A percentile compares a stretch with the other conserved stretches of the same genome.
Conservation (phyloP, 495 filamentous ascomycete species). For the Lepidopterella palustris region DNA sequence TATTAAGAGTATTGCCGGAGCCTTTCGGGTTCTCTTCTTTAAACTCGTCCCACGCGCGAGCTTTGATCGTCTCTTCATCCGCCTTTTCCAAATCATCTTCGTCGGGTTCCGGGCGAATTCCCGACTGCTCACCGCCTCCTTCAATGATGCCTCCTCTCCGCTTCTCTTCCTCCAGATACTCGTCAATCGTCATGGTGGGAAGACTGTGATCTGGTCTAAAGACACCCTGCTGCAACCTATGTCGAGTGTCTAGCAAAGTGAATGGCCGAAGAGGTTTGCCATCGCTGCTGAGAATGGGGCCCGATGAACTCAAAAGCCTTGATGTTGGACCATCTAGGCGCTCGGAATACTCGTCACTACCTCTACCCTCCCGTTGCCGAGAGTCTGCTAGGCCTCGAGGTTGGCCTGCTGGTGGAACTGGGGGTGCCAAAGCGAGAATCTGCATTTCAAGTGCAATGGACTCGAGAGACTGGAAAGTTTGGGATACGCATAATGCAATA, state of each 20-base stretch:
- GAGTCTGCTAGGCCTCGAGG: slow-evolving; percentile 3
- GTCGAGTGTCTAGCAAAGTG: slow-evolving; percentile 70
- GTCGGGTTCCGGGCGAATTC: slow-evolving; percentile 62
- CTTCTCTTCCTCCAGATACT: slow-evolving; percentile 90
- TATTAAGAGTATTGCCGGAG: slow-evolving; percentile 40
- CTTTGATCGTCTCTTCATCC: slow-evolving; percentile 87
- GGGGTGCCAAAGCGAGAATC: slow-evolving; percentile 68
- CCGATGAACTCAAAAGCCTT: slow-evolving; percentile 46
- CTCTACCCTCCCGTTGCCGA: slow-evolving; percentile 9
- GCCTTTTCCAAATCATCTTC: slow-evolving; percentile 83
- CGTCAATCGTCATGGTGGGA: slow-evolving; percentile 96
- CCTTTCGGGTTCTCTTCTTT: slow-evolving; percentile 76
- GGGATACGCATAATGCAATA: slow-evolving; percentile 64
- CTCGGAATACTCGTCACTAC: slow-evolving; percentile 58
- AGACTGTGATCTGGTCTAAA: slow-evolving; percentile 88
- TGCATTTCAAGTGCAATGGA: slow-evolving; percentile 74
- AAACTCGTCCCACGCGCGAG: slow-evolving; percentile 92
- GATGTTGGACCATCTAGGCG: slow-evolving; percentile 60
- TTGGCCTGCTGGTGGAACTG: slow-evolving; percentile 35
- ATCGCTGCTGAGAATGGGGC: slow-evolving; percentile 70
- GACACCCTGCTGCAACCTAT: slow-evolving; percentile 72
- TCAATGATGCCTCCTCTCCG: slow-evolving; percentile 83
- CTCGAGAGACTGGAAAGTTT: slow-evolving; percentile 79
- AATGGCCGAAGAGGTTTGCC: slow-evolving; percentile 91
- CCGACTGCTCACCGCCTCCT: slow-evolving; percentile 77